A percentile compares a stretch with the other conserved stretches of the same genome.
phyloP scores from a whole-genome alignment of 2,329 filamentous ascomycete species.

The Coniochaeta hoffmannii region DNA sequence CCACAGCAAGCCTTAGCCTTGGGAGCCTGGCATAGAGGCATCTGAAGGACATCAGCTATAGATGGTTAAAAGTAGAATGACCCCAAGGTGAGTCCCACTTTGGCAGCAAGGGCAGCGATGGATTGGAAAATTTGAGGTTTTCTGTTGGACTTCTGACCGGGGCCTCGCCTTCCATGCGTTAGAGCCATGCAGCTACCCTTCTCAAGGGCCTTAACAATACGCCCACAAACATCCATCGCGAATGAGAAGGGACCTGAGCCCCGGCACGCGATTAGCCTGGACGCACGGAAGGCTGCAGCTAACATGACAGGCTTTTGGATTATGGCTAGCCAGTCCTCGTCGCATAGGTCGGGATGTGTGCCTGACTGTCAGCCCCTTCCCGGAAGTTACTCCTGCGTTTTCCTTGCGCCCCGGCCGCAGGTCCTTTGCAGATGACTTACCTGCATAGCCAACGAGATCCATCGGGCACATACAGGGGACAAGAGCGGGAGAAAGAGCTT shows the following conservation, averaged over 20 bases:
- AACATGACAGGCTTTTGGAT: constrained; percentile 23
- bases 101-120: not conserved
- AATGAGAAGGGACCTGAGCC: constrained; percentile 29
- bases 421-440: constrained; percentile 3
- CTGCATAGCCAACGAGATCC: not conserved
- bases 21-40: not conserved
- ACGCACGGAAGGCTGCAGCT: constrained; percentile 32
- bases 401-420: not conserved
- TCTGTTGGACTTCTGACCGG: constrained; percentile 12
- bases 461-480: not conserved
- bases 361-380: constrained; percentile 4
- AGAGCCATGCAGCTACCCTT: constrained; percentile 38
- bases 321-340: constrained; percentile 22
- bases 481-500: not conserved
- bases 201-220: constrained; percentile 36
- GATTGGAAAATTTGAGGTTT: not conserved
- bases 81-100: not conserved
- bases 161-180: constrained; percentile 32
- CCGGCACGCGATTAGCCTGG: constrained; percentile 22
- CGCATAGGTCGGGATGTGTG: constrained; percentile 22
- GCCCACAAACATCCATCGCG: constrained; percentile 37
- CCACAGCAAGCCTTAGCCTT: not conserved
- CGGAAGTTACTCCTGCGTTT: not conserved
- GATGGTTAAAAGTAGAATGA: not conserved
- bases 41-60: not conserved